Conservation (phyloP, 257 asterid genomes). For the Pogostemon cablin region DNA sequence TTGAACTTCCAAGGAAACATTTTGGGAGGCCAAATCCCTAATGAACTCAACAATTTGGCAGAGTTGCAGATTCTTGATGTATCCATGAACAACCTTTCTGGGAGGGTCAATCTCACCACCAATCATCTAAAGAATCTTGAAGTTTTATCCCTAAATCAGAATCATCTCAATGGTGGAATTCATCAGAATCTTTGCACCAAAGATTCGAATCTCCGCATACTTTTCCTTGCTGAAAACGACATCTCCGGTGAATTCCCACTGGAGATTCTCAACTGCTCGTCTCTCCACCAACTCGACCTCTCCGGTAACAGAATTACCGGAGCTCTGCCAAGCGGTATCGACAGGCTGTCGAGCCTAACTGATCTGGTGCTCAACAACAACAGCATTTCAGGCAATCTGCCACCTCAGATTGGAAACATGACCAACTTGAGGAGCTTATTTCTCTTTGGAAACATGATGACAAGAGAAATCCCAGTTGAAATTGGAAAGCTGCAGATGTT, state of each 20-base stretch:
- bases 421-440: slow-evolving; percentile 51
- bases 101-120: slow-evolving; percentile 47
- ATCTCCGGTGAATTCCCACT: slow-evolving; percentile 65
- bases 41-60: slow-evolving; percentile 52
- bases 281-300: slow-evolving; percentile 68
- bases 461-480: slow-evolving; percentile 66
- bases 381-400: slow-evolving; percentile 68
- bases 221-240: slow-evolving; percentile 59
- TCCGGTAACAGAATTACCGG: slow-evolving; percentile 68
- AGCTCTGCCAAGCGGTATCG: slow-evolving; percentile 52
- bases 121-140: slow-evolving; percentile 53
- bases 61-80: slow-evolving; percentile 58
- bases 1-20: slow-evolving; percentile 73
- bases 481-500: slow-evolving; percentile 69
- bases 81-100: slow-evolving; percentile 70
- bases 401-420: slow-evolving; percentile 70
- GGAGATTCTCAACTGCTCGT: slow-evolving; percentile 62
- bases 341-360: slow-evolving; percentile 55
- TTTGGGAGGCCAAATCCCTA: slow-evolving; percentile 67
- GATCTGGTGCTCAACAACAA: slow-evolving; percentile 89
- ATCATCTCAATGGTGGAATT: slow-evolving; percentile 50
- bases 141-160: slow-evolving; percentile 51
- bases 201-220: slow-evolving; percentile 42
- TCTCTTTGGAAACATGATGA: slow-evolving; percentile 71
- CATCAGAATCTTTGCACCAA: slow-evolving; percentile 52